Conservation (phyloP, 371 early-diverging fungal species). For the Mucor circinelloides region DNA sequence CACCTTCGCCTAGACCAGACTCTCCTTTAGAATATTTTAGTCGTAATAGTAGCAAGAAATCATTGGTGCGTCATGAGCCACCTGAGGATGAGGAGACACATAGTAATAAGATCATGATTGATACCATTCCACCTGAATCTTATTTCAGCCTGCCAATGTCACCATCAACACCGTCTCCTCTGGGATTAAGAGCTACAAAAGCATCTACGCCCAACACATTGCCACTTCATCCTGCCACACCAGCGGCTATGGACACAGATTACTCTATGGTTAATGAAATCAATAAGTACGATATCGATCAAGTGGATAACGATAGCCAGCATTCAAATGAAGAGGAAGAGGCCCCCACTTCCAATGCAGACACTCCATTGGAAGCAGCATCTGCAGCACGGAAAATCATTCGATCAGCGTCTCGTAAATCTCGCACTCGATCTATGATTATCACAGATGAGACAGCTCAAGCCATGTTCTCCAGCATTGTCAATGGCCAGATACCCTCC, state of each 20-base stretch:
- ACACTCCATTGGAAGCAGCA: slow-evolving; percentile 9
- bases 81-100: slow-evolving; percentile 3
- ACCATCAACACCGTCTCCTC: slow-evolving; percentile 8
- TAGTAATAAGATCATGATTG: slow-evolving; percentile 25
- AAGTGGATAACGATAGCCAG: neutral
- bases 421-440: slow-evolving; percentile 28
- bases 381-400: slow-evolving; percentile 22
- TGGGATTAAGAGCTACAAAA: neutral
- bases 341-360: neutral
- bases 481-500: neutral
- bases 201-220: neutral
- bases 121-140: slow-evolving; percentile 13
- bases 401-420: slow-evolving; percentile 30
- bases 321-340: slow-evolving; percentile 3
- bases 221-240: neutral
- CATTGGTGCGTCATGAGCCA: neutral
- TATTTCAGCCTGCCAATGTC: slow-evolving; percentile 15
- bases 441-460: slow-evolving; percentile 17
- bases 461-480: slow-evolving; percentile 7
- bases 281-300: neutral
- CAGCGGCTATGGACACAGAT: neutral
- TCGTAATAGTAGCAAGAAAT: slow-evolving; percentile 8
- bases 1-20: slow-evolving; percentile 18
- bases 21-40: slow-evolving; percentile 10
- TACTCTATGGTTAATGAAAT: slow-evolving; percentile 8